Base-by-base conservation (phyloP, 2,329 filamentous ascomycete genomes). In the Aureobasidium vineae region DNA sequence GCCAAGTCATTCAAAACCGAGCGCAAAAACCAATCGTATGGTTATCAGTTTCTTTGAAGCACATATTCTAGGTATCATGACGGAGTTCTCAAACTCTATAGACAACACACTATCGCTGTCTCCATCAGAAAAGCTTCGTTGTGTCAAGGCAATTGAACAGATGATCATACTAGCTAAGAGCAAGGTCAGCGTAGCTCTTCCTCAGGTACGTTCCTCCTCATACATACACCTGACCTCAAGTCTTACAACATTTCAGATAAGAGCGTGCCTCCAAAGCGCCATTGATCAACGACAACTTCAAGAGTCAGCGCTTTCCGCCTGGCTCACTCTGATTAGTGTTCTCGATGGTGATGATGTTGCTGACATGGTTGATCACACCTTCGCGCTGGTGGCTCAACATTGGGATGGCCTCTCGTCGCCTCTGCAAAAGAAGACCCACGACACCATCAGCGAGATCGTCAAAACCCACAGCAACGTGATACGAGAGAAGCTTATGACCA, bases 231-330 rank as follows among this genome's bases (percentile, higher is more conserved):
- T 36, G 13, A 26, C 21, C 19, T 57, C 16, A n/a, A 50, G 67
- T 47, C 74, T 79, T 56, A 79, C 15, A 8, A 23, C 16, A 13
- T 43, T 23, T 1, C 65, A 94, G 88, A 94, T 98, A 66, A 92
- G 92, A 70, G 92, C 94, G n/a, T 97, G 91, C 74, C 81, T 99
- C 15, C 87, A 96, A 69, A 92, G 92, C 26, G 92, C 92, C 0
- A 84, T 98, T 68, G 84, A 89, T 19, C 86, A 90, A 60, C 83
- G 88, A 52, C 85, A 89, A 54, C 82, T 99, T n/a, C 87, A 91
- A 68, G 84, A 91, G 68, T 82, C 87, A 36, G 91, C 92, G 1
- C 93, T 98, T 72, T 86, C 85, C 4, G 91, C 92, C 57, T 99
- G 95, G 95, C 84, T 86, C 31, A 84, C 88, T 10, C 88, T 99